These are phyloP conservation scores for Naganishia onofrii DNA, from an alignment of 768 basidiomycete species.

Conservation along the genomic window DNA sequence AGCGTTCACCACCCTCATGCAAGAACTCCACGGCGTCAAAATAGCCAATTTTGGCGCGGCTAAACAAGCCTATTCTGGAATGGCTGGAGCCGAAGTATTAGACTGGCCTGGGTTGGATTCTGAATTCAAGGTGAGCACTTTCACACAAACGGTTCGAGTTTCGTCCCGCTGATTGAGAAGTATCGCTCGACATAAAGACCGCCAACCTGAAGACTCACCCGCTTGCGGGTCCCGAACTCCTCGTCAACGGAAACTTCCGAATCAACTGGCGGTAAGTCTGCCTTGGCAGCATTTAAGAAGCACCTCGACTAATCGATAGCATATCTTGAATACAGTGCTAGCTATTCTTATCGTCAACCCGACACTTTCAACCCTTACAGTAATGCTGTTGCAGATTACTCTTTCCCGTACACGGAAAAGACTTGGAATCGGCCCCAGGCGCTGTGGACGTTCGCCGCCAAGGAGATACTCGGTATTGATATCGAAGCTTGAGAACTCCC, in stretches of 20 bases:
- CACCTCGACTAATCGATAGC: neutral
- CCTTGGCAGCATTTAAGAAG: too few species aligned
- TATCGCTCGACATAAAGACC: neutral
- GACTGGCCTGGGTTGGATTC: conserved; percentile 64
- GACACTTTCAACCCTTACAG: conserved; percentile 1
- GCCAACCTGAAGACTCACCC: conserved; percentile 24
- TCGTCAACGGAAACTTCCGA: conserved; percentile 25
- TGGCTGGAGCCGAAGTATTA: conserved; percentile 65
- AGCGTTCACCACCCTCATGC: conserved; percentile 65
- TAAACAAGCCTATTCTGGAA: conserved; percentile 64
- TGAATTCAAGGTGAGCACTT: conserved; percentile 55
- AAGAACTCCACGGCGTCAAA: conserved; percentile 67
- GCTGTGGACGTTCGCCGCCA: conserved; percentile 9
- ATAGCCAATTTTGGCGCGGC: conserved; percentile 94
- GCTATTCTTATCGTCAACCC: conserved; percentile 4
- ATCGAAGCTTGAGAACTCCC: neutral
- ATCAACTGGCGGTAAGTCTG: conserved; percentile 28
- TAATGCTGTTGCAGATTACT: neutral
- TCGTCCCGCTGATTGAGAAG: too few species aligned
- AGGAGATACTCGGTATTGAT: neutral
- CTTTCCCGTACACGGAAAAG: conserved; percentile 11
- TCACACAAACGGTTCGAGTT: conserved; percentile 47
- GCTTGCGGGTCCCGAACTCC: conserved; percentile 17
- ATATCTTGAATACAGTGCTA: neutral
- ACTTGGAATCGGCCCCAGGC: conserved; percentile 17